These are phyloP conservation scores for Echeveria elegans DNA, from an alignment of 164 flowering plant species.

Conservation along the genomic window DNA sequence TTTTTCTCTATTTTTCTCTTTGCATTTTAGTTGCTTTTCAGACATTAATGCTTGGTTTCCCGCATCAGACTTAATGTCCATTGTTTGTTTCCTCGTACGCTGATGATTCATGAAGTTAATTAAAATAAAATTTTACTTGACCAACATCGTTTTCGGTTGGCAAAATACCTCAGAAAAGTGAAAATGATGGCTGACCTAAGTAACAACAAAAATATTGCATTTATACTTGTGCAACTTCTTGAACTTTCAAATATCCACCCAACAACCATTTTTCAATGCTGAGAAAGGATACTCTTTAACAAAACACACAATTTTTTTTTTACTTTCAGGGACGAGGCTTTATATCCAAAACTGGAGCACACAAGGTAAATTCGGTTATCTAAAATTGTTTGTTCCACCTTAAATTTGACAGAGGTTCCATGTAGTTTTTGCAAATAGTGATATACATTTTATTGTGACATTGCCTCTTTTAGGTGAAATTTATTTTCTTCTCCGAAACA, in stretches of 20 bases:
- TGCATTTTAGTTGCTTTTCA: too few relatives aligned
- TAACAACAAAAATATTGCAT: neutral
- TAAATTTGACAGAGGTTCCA: neutral
- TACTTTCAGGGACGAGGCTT: slow-evolving; percentile 51
- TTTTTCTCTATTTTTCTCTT: too few relatives aligned
- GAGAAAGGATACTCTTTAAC: slow-evolving; percentile 3
- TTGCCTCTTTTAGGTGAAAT: slow-evolving; percentile 56
- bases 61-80: neutral
- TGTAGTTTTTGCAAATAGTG: neutral
- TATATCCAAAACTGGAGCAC: slow-evolving; percentile 38
- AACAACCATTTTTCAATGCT: neutral
- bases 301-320: slow-evolving; percentile 2
- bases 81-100: neutral
- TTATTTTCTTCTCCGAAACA: slow-evolving; percentile 69
- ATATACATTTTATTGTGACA: neutral
- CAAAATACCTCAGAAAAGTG: neutral
- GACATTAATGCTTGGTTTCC: too few relatives aligned
- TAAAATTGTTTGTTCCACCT: neutral
- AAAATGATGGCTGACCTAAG: neutral
- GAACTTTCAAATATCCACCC: neutral
- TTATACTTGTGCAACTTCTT: neutral
- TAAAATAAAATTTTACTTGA: neutral
- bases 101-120: neutral
- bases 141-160: neutral
- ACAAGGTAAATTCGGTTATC: neutral